phyloP scores from a whole-genome alignment of 2,329 filamentous ascomycete species.

The Aspergillus ustus region DNA sequence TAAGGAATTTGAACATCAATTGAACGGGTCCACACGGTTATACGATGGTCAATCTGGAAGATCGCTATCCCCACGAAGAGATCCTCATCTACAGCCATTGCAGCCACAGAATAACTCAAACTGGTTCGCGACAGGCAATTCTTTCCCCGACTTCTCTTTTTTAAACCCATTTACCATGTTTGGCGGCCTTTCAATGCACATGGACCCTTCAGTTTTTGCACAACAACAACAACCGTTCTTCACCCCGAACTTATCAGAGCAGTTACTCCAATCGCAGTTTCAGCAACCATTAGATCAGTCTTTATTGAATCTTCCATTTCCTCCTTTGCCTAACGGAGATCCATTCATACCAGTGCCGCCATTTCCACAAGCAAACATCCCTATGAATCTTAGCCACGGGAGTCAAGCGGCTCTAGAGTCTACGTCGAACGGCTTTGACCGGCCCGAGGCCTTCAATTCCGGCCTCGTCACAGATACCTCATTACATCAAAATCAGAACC shows the following conservation, averaged over 20 bases:
- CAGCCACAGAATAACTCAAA: background rate
- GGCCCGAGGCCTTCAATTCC: slow-evolving; percentile 5
- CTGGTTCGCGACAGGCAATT: background rate
- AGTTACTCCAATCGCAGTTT: slow-evolving; percentile 12
- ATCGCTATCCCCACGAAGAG: slow-evolving; percentile 4
- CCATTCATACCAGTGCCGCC: slow-evolving; percentile 14
- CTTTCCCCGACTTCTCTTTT: background rate
- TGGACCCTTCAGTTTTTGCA: background rate
- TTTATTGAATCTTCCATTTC: slow-evolving; percentile 9
- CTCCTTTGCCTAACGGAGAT: slow-evolving; percentile 18
- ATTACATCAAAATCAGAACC: background rate
- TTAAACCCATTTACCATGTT: slow-evolving; percentile 18
- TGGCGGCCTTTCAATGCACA: slow-evolving; percentile 1
- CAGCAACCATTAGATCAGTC: slow-evolving; percentile 12
- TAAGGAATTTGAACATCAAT: background rate
- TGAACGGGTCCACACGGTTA: background rate
- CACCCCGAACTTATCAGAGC: slow-evolving; percentile 7
- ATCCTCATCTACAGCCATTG: background rate
- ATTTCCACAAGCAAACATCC: slow-evolving; percentile 16
- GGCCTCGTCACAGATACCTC: background rate
- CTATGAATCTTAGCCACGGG: slow-evolving; percentile 21
- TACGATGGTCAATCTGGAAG: background rate
- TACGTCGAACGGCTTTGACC: slow-evolving; percentile 17
- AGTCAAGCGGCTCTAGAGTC: slow-evolving; percentile 14
- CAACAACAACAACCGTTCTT: slow-evolving; percentile 19